Evolutionary conservation across 1,284 basidiomycete genomes (phyloP).

Genomic region (Ceratobasidium sp.): DNA sequence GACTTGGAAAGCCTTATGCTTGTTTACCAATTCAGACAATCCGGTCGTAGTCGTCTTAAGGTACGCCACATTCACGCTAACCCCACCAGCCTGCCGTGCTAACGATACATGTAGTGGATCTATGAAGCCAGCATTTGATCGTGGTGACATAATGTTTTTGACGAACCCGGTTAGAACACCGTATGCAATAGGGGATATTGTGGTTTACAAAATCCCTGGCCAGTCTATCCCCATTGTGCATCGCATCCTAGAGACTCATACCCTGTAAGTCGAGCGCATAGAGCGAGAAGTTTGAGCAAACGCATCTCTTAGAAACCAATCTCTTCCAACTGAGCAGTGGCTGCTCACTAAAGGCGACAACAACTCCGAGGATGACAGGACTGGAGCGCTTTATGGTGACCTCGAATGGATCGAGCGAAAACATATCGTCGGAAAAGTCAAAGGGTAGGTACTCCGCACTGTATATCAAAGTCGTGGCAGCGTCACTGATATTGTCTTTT

Average conservation of each 20-base stretch:
- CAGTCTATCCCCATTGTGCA: conserved; percentile 95
- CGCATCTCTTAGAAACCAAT: conserved; percentile 11
- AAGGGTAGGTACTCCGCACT: conserved; percentile 73
- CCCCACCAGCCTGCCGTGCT: neutral
- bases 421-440: conserved; percentile 94
- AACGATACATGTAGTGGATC: conserved; percentile 75
- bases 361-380: conserved; percentile 88
- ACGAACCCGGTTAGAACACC: conserved; percentile 81
- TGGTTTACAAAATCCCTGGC: conserved; percentile 91
- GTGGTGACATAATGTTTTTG: conserved; percentile 95
- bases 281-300: neutral
- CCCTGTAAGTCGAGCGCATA: conserved; percentile 54
- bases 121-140: conserved; percentile 97
- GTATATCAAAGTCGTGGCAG: neutral
- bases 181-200: conserved; percentile 93
- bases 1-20: conserved; percentile 95
- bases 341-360: conserved; percentile 97
- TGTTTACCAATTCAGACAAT: conserved; percentile 93
- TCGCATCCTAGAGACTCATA: conserved; percentile 88
- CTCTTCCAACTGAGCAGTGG: conserved; percentile 66
- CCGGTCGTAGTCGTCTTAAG: conserved; percentile 97
- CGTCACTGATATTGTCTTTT: neutral
- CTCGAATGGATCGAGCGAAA: conserved; percentile 86
- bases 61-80: conserved; percentile 60
- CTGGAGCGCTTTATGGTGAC: conserved; percentile 80